Conservation (phyloP, 257 asterid species). For the Anisodus tanguticus region DNA sequence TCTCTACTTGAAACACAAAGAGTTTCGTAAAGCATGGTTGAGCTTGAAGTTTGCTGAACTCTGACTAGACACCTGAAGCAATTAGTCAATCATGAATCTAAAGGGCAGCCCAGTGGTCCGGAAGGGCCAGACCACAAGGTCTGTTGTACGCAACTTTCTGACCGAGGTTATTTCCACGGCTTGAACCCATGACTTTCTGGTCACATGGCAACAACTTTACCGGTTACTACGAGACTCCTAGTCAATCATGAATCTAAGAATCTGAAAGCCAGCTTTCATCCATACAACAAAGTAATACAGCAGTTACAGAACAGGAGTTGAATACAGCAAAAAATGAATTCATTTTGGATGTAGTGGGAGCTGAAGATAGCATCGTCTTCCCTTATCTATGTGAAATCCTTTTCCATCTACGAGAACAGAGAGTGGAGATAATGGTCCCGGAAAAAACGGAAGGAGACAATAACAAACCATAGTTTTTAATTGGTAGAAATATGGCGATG, state of each 20-base stretch:
- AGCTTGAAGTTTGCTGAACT: neutral
- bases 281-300: slow-evolving; percentile 9
- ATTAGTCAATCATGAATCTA: neutral
- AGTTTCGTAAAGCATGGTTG: slow-evolving; percentile 8
- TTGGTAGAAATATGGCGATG: neutral
- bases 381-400: neutral
- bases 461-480: neutral
- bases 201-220: no score
- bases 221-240: no score
- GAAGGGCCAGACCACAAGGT: no score
- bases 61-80: neutral
- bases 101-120: no score
- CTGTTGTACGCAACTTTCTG: no score
- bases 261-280: slow-evolving; percentile 1
- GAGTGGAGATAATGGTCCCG: neutral
- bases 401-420: neutral
- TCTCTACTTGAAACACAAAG: slow-evolving; percentile 17
- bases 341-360: neutral
- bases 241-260: neutral
- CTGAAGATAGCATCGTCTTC: neutral
- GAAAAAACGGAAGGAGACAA: neutral
- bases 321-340: neutral
- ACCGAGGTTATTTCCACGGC: no score
- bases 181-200: no score
- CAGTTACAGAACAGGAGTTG: neutral